Base-by-base conservation (phyloP, 495 filamentous ascomycete genomes). In the Cudoniella acicularis region DNA sequence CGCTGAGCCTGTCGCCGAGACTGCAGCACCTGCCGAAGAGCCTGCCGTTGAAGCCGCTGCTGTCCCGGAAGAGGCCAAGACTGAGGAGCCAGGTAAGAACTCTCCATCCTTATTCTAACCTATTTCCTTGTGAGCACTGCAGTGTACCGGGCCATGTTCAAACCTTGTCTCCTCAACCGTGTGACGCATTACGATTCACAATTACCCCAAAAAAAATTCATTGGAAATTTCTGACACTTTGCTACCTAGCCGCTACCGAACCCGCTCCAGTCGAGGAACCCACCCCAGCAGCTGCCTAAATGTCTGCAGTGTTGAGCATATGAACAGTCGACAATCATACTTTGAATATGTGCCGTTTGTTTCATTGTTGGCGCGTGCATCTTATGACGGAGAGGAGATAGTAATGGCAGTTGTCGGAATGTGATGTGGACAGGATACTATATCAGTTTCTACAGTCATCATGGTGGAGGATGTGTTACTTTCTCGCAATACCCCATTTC, bases 251-350 rank as follows among this genome's bases (percentile, higher is more conserved):
- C 36, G 36, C 36, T 8, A 41, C 36, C 36, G 36, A 41, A 16
- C 8, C 36, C 36, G 16, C 50, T 52, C 20, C 41, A 43, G 26
- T 73, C 70, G 62, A 75, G 64, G 62, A 80, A 60, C 61, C 77
- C 64, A 60, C 78, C 66, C 17, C 48, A 20, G 43, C 59, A 13
- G 61, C 70, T 10, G 69, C 64, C 49, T 63, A 66, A 22, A 24
- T 53, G 3, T 27, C 23, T 21, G 21, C 22, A 4, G n/a, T 25
- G 13, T 20, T 63, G 54, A 66, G 22, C 46, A 41, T 23, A 36
- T 48, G 48, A 50, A 16, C 16, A n/a, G n/a, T n/a, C n/a, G n/a
- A 16, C 11, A 49, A 13, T 23, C 20, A 10, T 27, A 27, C 27
- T 22, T 41, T n/a, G 16, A 23, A 30, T 22, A 17, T 18, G 13